Evolutionary conservation across 768 basidiomycete species (phyloP), one percentile per base, ranked within the genome.

Genomic region (Tulasnella sp.): DNA sequence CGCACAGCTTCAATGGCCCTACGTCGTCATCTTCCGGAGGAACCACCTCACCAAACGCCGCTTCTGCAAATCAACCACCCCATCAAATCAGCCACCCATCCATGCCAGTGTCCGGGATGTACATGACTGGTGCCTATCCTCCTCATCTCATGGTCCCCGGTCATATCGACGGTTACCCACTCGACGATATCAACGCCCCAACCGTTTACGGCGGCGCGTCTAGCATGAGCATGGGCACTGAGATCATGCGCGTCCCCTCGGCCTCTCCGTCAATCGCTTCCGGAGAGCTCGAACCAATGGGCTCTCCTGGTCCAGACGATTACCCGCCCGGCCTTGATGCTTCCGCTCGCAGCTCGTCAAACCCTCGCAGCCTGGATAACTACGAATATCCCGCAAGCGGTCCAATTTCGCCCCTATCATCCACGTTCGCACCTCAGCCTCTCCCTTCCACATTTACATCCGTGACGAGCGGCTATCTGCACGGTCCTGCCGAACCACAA

Each of bases 201-300:
- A 58, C 71, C 71, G 78, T 58, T 21, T 74, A 79, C 44, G 44
- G 42, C 39, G 46, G 71, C 27, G 48, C 76, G 21, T 68, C 62
- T 27, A 71, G 52, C 62, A 34, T 77, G 5, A 58, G 56, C 56
- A 58, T 77, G 38, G 78, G 78, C 38, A 48, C 71, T 8, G 73
- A 72, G 56, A 79, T 79, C 31, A 79, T 79, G 78, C 78, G 78
- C 42, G 71, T 79, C 34, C 78, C 78, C 36, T 79, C 78, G 27
- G 78, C 78, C 16, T 79, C 78, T 38, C 78, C 78, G 8, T 79
- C 78, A 44, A 38, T 79, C 62, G 78, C 78, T 72, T 79, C 78
- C 40, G 75, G 75, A 48, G 73, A 74, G 27, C 62, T 68, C 62
- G 75, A 75, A 48, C 44, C 44, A 19, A 34, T 39, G 62, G 78